These are phyloP conservation scores for Fusarium bulbicola DNA, from an alignment of 2,329 filamentous ascomycete species.

Conservation along the genomic window DNA sequence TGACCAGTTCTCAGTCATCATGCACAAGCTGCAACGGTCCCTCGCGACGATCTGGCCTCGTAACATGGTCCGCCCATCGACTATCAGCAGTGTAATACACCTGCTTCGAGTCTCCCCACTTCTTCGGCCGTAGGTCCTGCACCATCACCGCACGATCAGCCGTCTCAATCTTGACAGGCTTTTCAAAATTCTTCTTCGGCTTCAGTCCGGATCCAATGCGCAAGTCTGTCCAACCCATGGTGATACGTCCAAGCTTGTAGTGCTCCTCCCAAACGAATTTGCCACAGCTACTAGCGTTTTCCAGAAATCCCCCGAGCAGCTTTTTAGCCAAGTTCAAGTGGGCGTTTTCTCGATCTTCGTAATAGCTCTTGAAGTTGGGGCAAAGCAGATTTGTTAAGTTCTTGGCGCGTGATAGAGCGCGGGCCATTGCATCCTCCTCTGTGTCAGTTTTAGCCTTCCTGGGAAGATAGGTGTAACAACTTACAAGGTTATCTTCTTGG, in stretches of 20 bases:
- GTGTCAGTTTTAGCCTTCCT: not conserved
- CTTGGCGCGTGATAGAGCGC: not conserved
- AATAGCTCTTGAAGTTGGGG: not conserved
- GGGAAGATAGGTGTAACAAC: fast-evolving
- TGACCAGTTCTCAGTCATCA: not conserved
- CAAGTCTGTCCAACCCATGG: not conserved
- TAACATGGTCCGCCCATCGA: not conserved
- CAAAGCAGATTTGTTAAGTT: not conserved
- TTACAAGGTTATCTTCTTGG: not conserved
- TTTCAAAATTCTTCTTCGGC: fast-evolving
- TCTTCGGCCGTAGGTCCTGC: fast-evolving
- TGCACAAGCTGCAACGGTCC: not conserved
- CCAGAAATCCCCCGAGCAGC: not conserved
- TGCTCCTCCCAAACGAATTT: conserved; percentile 1
- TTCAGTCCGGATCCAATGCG: not conserved
- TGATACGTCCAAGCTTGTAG: not conserved
- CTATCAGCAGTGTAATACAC: not conserved
- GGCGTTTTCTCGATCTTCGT: fast-evolving
- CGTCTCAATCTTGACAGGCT: not conserved
- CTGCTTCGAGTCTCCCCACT: not conserved
- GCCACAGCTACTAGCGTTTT: fast-evolving
- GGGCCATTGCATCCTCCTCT: not conserved
- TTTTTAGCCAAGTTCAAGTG: fast-evolving
- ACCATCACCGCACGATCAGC: not conserved
- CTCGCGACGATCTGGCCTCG: fast-evolving